phyloP scores from a whole-genome alignment of 768 basidiomycete species.

The Mycena galopus region DNA sequence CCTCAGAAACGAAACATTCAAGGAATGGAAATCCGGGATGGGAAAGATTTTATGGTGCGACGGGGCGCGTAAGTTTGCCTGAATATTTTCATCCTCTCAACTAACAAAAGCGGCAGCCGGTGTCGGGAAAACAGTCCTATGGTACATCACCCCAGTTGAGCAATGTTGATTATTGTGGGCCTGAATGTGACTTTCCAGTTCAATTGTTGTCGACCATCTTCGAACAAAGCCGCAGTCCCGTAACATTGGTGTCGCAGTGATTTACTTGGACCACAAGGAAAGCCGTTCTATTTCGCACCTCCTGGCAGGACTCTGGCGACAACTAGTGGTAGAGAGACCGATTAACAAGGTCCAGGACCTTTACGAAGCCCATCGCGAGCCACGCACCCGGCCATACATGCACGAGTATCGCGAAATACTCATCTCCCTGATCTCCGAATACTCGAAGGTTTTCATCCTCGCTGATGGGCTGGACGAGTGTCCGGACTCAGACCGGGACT shows the following conservation, averaged over 20 bases:
- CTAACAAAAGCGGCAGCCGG: background rate
- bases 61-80: background rate
- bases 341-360: background rate
- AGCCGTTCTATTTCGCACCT: background rate
- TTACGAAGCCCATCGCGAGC: conserved; percentile 1
- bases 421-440: background rate
- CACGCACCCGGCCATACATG: background rate
- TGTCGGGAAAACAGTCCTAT: conserved; percentile 22
- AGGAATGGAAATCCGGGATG: background rate
- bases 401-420: background rate
- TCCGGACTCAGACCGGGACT: background rate
- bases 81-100: background rate
- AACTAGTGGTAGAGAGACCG: background rate
- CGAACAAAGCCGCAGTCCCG: background rate
- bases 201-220: conserved; percentile 18
- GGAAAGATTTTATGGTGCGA: conserved; percentile 4
- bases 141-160: background rate
- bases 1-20: background rate
- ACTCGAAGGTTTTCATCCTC: background rate
- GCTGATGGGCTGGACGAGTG: conserved; percentile 20
- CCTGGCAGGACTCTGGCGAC: conserved; percentile 3
- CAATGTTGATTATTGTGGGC: background rate
- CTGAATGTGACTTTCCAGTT: background rate
- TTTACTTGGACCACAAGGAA: conserved; percentile 13
- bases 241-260: conserved; percentile 4